Base-by-base conservation (phyloP, 768 basidiomycete species). In the Lactarius hengduanensis region DNA sequence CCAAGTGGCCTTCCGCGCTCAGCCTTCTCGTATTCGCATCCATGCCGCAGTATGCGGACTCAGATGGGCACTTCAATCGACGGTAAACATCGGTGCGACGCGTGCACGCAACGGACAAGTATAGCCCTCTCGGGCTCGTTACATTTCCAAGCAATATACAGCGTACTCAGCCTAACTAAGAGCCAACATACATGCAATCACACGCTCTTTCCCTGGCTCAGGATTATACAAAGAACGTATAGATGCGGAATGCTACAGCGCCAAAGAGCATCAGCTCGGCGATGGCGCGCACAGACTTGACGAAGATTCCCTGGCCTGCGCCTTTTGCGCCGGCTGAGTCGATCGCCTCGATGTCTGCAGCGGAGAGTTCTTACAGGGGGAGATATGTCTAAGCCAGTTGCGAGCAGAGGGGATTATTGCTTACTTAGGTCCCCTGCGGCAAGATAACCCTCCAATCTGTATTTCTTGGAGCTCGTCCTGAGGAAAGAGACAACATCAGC, bases 401-500 rank as follows among this genome's bases (percentile, higher is more conserved):
- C 62, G 30, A 26, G 40, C 13, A 34, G 18, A 6, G 28, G 20
- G 43, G 38, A 36, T 26, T 4, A 45, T 3, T 66, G 69, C 81
- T 55, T 69, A 88, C 87, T 67, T 13, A 92, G 75, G 71, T 92
- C 87, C 0, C 84, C 90, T 1, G 87, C 88, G 53, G 77, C 77
- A 43, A 91, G 77, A 73, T 93, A 93, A 13, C 88, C 84, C 71
- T 87, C 77, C 28, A 93, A 76, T 15, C 91, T 81, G 2, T 78
- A 75, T 69, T 85, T 83, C 77, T 87, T 90, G 8, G 86, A 84
- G 74, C 87, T 89, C 15, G 85, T 83, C 11, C 87, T 88, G 68
- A 57, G 28, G 7, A 55, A 36, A 34, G 40, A 54, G 22, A 54
- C 45, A 30, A 38, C 3, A 57, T 26, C 8, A 34, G 56, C 15